Conservation (phyloP, 2,329 filamentous ascomycete genomes). For the Botrytis squamosa region DNA sequence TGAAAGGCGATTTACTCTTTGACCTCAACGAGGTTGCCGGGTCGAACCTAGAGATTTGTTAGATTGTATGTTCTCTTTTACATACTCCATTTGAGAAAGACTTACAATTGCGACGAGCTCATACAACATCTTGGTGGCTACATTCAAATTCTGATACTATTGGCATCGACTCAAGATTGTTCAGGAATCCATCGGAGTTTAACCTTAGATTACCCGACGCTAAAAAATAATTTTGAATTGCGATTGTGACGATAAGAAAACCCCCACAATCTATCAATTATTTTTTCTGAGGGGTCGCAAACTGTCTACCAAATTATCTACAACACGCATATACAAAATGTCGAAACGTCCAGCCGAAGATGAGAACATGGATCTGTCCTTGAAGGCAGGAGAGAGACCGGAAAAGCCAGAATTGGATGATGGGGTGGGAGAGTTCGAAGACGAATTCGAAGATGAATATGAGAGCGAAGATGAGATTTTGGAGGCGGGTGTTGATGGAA, state of each 20-base stretch:
- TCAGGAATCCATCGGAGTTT: constrained; percentile 3
- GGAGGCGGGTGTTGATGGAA: constrained; percentile 89
- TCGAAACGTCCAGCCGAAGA: constrained; percentile 58
- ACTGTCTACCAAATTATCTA: constrained; percentile 1
- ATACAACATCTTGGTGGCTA: constrained; percentile 74
- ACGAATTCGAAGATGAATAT: constrained; percentile 90
- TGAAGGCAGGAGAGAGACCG: constrained; percentile 61
- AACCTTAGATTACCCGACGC: constrained; percentile 10
- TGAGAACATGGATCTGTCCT: constrained; percentile 47
- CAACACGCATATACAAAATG: constrained; percentile 44
- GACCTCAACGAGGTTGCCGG: constrained; percentile 84
- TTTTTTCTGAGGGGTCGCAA: constrained; percentile 21
- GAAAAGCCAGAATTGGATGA: constrained; percentile 59
- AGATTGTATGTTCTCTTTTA: constrained; percentile 20
- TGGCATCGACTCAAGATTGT: constrained; percentile 10
- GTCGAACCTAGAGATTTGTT: constrained; percentile 68
- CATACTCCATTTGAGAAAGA: constrained; percentile 25
- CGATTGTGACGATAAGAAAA: constrained; percentile 31
- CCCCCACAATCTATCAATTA: constrained; percentile 14
- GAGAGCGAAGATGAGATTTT: constrained; percentile 91
- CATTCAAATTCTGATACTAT: constrained; percentile 24
- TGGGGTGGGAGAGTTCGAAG: constrained; percentile 82
- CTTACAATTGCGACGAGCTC: constrained; percentile 93
- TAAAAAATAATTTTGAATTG: constrained; percentile 22
- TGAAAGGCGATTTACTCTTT: constrained; percentile 71